Conservation (phyloP, 1,284 basidiomycete species). For the Cutaneotrichosporon daszewskae region DNA sequence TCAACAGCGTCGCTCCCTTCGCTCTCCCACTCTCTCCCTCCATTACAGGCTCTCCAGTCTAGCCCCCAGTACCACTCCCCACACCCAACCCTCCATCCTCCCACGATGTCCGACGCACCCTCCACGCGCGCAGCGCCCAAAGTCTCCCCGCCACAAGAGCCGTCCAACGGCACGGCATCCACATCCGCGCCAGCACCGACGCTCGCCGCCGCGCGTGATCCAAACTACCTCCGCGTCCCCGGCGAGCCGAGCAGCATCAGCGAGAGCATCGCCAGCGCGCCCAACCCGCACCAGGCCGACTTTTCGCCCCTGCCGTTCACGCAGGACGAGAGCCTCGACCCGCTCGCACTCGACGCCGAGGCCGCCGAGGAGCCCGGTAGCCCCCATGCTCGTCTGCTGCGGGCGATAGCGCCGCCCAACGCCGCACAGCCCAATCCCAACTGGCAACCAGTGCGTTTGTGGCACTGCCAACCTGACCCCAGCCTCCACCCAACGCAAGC, state of each 20-base stretch:
- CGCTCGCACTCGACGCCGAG: conserved; percentile 24
- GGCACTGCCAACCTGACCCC: conserved; percentile 20
- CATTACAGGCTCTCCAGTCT: not conserved
- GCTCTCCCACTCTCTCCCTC: not conserved
- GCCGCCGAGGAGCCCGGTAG: conserved; percentile 35
- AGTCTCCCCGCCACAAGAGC: conserved; percentile 28
- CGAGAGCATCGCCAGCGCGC: conserved; percentile 38
- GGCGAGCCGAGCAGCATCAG: conserved; percentile 30
- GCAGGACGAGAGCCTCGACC: conserved; percentile 30
- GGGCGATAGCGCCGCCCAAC: conserved; percentile 41
- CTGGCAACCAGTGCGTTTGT: conserved; percentile 40
- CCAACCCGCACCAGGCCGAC: conserved; percentile 38
- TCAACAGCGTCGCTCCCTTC: not conserved
- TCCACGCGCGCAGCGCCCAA: conserved; percentile 11
- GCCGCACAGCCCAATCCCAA: conserved; percentile 35
- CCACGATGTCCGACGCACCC: conserved; percentile 8
- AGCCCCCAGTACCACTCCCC: not conserved
- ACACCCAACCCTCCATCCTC: not conserved
- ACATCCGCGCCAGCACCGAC: not conserved
- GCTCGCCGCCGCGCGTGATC: conserved; percentile 5
- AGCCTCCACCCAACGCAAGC: conserved; percentile 45
- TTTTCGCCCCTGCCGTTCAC: conserved; percentile 31
- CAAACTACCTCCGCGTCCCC: conserved; percentile 14
- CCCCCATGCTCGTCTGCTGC: conserved; percentile 37
- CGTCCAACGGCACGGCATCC: conserved; percentile 11